Conservation (phyloP, 148 eudicot genomes). For the Rhododendron mucronatum region DNA sequence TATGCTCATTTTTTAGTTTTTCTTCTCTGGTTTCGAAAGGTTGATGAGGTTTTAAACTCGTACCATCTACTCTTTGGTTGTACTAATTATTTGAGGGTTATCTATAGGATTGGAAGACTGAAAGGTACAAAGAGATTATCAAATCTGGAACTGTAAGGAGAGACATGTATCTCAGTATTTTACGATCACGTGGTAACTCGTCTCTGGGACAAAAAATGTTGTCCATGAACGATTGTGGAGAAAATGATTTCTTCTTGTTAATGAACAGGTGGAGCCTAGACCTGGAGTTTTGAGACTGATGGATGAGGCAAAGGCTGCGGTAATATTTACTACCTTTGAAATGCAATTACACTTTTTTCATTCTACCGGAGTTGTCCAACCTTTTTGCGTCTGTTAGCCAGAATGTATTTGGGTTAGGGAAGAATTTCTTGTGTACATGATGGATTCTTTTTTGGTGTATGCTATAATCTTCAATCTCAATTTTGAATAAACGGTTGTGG, state of each 20-base stretch:
- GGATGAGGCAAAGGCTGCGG: conserved; percentile 93
- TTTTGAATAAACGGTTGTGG: not conserved
- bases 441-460: not conserved
- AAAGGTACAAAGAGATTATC: conserved; percentile 89
- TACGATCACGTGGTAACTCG: not conserved
- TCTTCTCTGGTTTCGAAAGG: not conserved
- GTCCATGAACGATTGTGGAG: not conserved
- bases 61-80: not conserved
- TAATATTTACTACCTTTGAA: conserved; percentile 39
- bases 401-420: not conserved
- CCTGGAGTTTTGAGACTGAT: conserved; percentile 95
- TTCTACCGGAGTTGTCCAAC: not conserved
- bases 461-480: not conserved
- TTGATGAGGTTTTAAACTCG: not conserved
- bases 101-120: conserved; percentile 94
- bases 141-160: conserved; percentile 92
- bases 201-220: not conserved
- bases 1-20: not conserved
- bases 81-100: conserved; percentile 17
- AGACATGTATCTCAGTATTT: not conserved
- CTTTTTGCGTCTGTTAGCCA: not conserved
- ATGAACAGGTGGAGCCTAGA: conserved; percentile 83
- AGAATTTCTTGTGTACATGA: not conserved
- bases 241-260: conserved; percentile 5
- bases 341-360: not conserved